A percentile compares a stretch with the other conserved stretches of the same genome.
phyloP scores from a whole-genome alignment of 257 asterid genomes.

The Echium plantagineum region DNA sequence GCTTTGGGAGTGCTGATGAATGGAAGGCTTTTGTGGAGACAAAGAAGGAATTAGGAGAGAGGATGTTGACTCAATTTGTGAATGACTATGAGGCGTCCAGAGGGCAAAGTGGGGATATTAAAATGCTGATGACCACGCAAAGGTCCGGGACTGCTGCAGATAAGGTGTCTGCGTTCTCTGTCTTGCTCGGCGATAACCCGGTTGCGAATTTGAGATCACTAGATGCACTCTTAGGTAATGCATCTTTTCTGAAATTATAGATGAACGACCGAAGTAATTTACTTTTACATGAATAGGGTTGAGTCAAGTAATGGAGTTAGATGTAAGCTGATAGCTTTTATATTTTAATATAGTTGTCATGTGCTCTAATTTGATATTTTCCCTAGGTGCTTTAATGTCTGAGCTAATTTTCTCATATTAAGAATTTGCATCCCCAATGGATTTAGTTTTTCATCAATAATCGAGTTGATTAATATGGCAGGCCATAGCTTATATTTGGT shows the following conservation, averaged over 20 bases:
- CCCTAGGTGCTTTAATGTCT: no score
- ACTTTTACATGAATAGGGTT: no score
- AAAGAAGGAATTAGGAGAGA: conserved; percentile 74
- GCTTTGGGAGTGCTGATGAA: conserved; percentile 31
- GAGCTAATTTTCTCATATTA: no score
- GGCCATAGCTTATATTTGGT: no score
- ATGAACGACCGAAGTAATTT: background rate
- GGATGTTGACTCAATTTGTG: conserved; percentile 63
- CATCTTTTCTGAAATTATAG: background rate
- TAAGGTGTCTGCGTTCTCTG: conserved; percentile 85
- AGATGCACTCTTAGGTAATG: conserved; percentile 72
- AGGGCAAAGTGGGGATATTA: conserved; percentile 76
- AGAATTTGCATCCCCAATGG: no score
- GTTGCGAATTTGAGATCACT: conserved; percentile 74
- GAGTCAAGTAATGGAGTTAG: no score
- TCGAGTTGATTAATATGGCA: no score
- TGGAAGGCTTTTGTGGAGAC: conserved; percentile 71
- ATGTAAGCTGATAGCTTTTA: no score
- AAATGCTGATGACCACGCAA: conserved; percentile 78
- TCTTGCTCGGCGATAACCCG: conserved; percentile 84
- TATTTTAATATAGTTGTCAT: no score
- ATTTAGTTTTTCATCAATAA: no score
- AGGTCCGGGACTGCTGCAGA: conserved; percentile 96
- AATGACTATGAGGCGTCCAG: conserved; percentile 62
- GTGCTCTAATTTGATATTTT: no score